Percentiles rank a stretch among this genome's conserved stretches.
Conservation (phyloP, 495 filamentous ascomycete genomes). For the Hyaloscypha hepaticicola region DNA sequence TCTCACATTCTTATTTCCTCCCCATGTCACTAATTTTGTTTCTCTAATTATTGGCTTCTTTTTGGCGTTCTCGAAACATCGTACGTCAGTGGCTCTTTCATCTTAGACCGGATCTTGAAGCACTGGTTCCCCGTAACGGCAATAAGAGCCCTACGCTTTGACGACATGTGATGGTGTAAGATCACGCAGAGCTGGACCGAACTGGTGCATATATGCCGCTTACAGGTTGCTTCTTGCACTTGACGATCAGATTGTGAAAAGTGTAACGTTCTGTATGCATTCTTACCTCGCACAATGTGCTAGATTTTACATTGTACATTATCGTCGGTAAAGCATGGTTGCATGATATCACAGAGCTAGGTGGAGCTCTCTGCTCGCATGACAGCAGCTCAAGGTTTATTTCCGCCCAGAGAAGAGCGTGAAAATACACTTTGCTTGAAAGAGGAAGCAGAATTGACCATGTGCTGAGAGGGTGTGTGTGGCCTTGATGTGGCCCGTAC, state of each 20-base stretch:
- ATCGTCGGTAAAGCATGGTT: background rate
- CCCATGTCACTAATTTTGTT: slow-evolving; percentile 11
- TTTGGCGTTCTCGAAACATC: slow-evolving; percentile 11
- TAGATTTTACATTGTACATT: too few relatives aligned
- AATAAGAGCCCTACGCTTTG: slow-evolving; percentile 13
- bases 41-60: slow-evolving; percentile 9
- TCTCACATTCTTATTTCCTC: background rate
- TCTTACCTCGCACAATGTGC: background rate
- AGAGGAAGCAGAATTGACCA: background rate
- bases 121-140: slow-evolving; percentile 12
- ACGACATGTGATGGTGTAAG: background rate
- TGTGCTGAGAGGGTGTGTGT: background rate
- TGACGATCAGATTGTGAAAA: too few relatives aligned
- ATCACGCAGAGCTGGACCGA: background rate
- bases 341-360: background rate
- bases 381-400: background rate
- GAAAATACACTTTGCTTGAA: background rate
- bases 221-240: background rate
- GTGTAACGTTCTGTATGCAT: background rate
- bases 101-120: slow-evolving; percentile 19
- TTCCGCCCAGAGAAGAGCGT: background rate
- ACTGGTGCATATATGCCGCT: background rate
- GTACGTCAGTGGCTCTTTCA: slow-evolving; percentile 3
- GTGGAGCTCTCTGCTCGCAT: background rate
- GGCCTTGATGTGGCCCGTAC: background rate